These are phyloP conservation scores for Sphaerulina musiva DNA, from an alignment of 2,329 filamentous ascomycete species.

Conservation along the genomic window DNA sequence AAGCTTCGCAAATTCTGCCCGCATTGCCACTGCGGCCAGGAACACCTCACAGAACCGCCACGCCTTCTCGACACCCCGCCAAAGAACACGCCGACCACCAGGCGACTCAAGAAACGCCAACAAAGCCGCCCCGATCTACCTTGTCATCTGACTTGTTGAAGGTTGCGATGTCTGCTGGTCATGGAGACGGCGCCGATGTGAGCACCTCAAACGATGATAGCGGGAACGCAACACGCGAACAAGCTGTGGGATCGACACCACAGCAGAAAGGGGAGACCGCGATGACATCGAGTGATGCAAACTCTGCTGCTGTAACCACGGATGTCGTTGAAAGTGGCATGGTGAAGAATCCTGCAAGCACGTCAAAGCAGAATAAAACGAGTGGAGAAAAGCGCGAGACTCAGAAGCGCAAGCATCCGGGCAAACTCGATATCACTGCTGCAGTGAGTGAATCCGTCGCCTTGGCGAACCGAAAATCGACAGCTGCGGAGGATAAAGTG, in stretches of 20 bases:
- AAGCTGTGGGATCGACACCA: background rate
- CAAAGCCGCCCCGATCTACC: conserved; percentile 16
- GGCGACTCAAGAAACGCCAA: conserved; percentile 19
- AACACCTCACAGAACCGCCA: conserved; percentile 32
- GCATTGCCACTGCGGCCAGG: conserved; percentile 38
- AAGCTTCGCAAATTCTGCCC: conserved; percentile 31
- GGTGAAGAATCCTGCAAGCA: conserved; percentile 1
- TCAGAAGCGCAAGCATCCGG: conserved; percentile 37
- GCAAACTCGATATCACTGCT: conserved; percentile 44
- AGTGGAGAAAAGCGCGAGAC: conserved; percentile 20
- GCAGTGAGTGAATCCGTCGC: conserved; percentile 28
- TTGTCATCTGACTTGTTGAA: conserved; percentile 18
- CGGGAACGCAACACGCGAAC: background rate
- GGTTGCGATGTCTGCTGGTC: conserved; percentile 5
- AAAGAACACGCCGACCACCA: conserved; percentile 18
- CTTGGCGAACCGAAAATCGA: background rate
- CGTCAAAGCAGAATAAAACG: conserved; percentile 17
- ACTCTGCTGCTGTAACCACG: background rate
- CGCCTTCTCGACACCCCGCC: conserved; percentile 26
- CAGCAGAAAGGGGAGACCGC: background rate
- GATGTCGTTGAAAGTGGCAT: background rate
- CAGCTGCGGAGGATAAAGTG: conserved; percentile 39
- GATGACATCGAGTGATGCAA: background rate
- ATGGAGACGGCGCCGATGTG: background rate
- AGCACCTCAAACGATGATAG: background rate